These are phyloP conservation scores for Cynanchum wilfordii DNA, from an alignment of 257 asterid species.

Conservation along the genomic window DNA sequence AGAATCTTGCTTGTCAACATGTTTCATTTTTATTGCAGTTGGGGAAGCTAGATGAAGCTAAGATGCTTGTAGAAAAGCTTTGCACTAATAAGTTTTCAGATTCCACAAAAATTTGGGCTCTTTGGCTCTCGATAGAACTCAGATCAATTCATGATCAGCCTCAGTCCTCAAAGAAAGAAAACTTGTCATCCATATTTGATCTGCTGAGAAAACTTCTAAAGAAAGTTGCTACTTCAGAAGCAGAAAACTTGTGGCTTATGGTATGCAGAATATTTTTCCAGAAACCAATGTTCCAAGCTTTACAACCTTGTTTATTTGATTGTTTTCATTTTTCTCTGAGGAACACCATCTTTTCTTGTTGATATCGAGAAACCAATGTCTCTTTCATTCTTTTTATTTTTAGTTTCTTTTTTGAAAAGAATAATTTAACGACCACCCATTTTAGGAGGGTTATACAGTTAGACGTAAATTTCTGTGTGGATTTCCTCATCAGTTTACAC, in stretches of 20 bases:
- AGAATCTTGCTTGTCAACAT: slow-evolving; percentile 69
- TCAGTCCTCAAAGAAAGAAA: slow-evolving; percentile 40
- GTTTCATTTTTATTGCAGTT: slow-evolving; percentile 61
- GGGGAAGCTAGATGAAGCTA: slow-evolving; percentile 58
- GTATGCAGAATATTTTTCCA: slow-evolving; percentile 40
- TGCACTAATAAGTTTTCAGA: slow-evolving; percentile 51
- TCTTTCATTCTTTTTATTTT: background rate
- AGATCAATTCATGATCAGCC: slow-evolving; percentile 28
- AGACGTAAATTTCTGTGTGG: background rate
- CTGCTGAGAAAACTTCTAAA: slow-evolving; percentile 48
- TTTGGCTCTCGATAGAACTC: slow-evolving; percentile 62
- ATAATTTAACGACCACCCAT: background rate
- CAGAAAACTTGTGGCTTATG: slow-evolving; percentile 79
- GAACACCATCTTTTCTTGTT: background rate
- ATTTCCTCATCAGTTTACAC: background rate
- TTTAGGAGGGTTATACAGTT: background rate
- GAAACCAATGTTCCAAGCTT: background rate
- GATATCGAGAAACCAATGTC: background rate
- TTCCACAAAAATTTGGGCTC: slow-evolving; percentile 58
- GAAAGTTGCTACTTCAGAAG: slow-evolving; percentile 49
- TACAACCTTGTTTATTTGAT: background rate
- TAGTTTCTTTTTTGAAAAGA: background rate
- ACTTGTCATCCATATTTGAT: slow-evolving; percentile 37
- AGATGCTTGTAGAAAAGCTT: slow-evolving; percentile 44
- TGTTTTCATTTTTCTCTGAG: background rate